Base-by-base conservation (phyloP, 768 basidiomycete genomes). In the Termitomyces sp. region DNA sequence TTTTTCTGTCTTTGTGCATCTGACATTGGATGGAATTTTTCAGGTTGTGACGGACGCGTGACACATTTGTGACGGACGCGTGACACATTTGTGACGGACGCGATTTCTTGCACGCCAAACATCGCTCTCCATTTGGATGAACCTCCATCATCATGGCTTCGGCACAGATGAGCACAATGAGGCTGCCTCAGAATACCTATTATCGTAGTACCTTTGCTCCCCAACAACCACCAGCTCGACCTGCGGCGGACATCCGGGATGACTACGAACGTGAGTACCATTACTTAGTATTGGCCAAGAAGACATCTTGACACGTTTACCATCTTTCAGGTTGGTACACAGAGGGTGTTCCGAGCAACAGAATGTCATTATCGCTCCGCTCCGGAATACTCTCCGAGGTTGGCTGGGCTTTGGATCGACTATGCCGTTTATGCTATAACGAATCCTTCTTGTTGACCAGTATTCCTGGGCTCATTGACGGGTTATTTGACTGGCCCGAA, bases 311-410 rank as follows among this genome's bases (percentile, higher is more conserved):
- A 64, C 39, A 50, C n/a, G n/a, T 60, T 64, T 54, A 66, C 45
- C 46, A 63, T 63, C 53, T 38, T 59, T 24, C 16, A 92, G 91
- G 90, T 67, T 93, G 91, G 86, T 95, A 93, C 68, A 91, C 92
- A n/a, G 91, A 94, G 66, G 78, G 82, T 1, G 81, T 84, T 2
- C 79, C 90, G 0, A 88, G 78, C 70, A 98, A 98, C 71, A 84
- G 96, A 45, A 93, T 98, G 86, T 79, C 94, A n/a, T 85, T 99
- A 16, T 89, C 95, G 2, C 75, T 98, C 45, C 84, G 87, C 28
- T 98, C 93, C 15, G 90, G 87, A 5, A 89, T 98, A 51, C 81
- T 87, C 57, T 74, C 84, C 8, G 96, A 98, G 69, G 81, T 95
- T 59, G 86, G 86, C 59, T 98, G 94, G 91, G 92, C 95, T 20